Evolutionary conservation across 2,329 filamentous ascomycete genomes (phyloP).

Genomic region (Myriosclerotinia duriaeana): DNA sequence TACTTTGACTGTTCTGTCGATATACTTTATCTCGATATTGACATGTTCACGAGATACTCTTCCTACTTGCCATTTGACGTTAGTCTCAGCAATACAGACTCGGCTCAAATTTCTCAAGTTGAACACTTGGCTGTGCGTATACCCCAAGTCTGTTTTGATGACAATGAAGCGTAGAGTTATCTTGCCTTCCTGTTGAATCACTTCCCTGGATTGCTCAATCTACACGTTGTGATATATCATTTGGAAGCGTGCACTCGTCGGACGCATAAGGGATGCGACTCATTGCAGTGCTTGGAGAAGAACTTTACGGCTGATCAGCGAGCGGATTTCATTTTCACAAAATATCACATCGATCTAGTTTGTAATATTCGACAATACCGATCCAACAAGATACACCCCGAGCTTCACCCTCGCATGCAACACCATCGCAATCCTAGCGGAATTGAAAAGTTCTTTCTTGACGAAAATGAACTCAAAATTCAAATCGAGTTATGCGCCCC

Average conservation of each 20-base stretch:
- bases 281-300: neutral
- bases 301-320: neutral
- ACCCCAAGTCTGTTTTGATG: neutral
- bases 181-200: neutral
- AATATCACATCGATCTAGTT: neutral
- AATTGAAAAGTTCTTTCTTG: neutral
- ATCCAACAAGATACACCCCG: neutral
- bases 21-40: neutral
- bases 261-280: neutral
- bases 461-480: neutral
- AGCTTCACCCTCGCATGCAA: neutral
- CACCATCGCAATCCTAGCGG: no score
- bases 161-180: neutral
- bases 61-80: neutral
- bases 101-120: neutral
- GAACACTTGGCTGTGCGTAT: neutral
- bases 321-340: neutral
- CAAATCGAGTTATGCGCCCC: neutral
- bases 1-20: neutral
- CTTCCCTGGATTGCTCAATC: neutral
- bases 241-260: neutral
- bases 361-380: neutral
- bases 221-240: neutral
- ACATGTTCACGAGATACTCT: neutral
- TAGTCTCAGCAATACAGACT: neutral